phyloP scores from a whole-genome alignment of 345 rosid genomes.

The Aquilaria sinensis region DNA sequence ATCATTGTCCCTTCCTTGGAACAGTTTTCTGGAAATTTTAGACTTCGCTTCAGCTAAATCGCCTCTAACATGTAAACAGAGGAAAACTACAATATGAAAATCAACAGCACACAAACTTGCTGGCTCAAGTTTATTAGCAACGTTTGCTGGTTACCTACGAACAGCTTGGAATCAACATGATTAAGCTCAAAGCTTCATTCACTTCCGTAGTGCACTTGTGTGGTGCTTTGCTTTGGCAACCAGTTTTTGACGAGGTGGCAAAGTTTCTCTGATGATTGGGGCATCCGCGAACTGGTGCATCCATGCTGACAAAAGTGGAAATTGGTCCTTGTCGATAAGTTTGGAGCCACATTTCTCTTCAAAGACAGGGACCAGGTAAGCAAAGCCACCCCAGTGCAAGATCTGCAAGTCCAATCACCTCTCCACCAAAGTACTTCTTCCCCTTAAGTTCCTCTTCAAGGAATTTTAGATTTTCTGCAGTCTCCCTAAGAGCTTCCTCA shows the following conservation, averaged over 20 bases:
- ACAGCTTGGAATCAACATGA: too few relatives aligned
- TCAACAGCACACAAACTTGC: too few relatives aligned
- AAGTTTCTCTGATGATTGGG: slow-evolving; percentile 22
- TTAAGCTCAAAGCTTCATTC: too few relatives aligned
- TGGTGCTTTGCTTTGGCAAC: slow-evolving; percentile 16
- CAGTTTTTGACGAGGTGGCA: slow-evolving; percentile 31
- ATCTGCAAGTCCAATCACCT: slow-evolving; percentile 28
- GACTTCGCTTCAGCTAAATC: too few relatives aligned
- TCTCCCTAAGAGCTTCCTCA: slow-evolving; percentile 17
- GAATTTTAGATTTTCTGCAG: slow-evolving; percentile 16
- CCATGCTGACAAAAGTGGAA: slow-evolving; percentile 27
- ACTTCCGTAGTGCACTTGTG: too few relatives aligned
- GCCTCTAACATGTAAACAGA: too few relatives aligned
- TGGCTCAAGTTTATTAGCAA: too few relatives aligned
- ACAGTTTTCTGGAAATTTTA: too few relatives aligned
- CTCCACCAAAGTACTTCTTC: slow-evolving; percentile 39
- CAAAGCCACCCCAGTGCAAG: slow-evolving; percentile 33
- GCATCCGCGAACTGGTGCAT: slow-evolving; percentile 16
- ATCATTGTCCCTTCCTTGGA: too few relatives aligned
- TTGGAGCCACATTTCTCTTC: slow-evolving; percentile 21
- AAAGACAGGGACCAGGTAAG: slow-evolving; percentile 13
- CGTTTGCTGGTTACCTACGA: too few relatives aligned
- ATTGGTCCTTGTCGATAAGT: slow-evolving; percentile 15
- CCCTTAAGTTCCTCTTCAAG: slow-evolving; percentile 32
- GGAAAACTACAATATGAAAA: too few relatives aligned